Conservation (phyloP, 2,329 filamentous ascomycete species). For the Colletotrichum sidae region DNA sequence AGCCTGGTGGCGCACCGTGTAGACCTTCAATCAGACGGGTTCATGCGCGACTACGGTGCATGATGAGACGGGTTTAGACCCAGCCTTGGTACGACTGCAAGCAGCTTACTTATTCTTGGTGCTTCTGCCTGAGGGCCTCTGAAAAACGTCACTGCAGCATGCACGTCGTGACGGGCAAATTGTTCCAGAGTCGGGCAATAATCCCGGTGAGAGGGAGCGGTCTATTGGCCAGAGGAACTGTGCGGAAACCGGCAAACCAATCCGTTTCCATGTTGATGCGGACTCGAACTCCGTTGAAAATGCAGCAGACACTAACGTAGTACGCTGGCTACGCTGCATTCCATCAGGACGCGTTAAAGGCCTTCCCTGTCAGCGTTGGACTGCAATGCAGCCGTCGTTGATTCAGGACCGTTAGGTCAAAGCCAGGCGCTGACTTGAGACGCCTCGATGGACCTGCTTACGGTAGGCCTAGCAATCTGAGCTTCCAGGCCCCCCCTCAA, state of each 20-base stretch:
- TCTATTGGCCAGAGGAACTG: neutral
- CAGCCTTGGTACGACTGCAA: conserved; percentile 9
- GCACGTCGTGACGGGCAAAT: no score
- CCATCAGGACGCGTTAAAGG: conserved; percentile 2
- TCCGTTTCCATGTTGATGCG: conserved; percentile 14
- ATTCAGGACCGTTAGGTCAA: conserved; percentile 4
- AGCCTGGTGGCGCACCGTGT: neutral
- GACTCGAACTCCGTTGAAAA: conserved; percentile 5
- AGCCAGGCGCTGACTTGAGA: conserved; percentile 15
- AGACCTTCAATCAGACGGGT: conserved; percentile 8
- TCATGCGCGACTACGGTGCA: neutral
- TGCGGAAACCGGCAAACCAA: neutral
- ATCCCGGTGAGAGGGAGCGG: neutral
- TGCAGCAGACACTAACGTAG: conserved; percentile 1
- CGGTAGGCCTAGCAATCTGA: conserved; percentile 5
- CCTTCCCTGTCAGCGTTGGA: conserved; percentile 7
- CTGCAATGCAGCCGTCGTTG: conserved; percentile 13
- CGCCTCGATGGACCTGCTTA: conserved; percentile 9
- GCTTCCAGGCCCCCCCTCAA: conserved; percentile 10
- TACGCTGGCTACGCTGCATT: conserved; percentile 1
- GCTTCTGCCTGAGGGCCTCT: neutral
- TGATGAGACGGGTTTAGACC: neutral
- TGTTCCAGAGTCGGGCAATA: neutral
- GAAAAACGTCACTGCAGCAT: no score
- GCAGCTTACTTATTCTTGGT: conserved; percentile 1